Percentiles rank a stretch among this genome's conserved stretches.
Evolutionary conservation across 768 basidiomycete species (phyloP).

Genomic region (Podaxis sp.): DNA sequence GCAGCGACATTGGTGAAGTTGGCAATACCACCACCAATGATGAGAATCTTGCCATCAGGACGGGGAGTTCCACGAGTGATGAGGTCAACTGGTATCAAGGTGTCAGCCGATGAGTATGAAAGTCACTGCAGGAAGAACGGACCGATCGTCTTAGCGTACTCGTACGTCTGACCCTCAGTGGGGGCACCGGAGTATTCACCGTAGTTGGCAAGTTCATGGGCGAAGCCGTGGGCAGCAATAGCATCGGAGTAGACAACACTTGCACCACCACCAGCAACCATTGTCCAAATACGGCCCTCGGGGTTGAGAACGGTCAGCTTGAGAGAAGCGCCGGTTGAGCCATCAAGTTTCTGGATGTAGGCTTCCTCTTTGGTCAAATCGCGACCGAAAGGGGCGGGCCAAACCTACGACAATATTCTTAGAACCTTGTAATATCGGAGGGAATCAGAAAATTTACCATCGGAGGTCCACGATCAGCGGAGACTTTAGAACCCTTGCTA

Average conservation of each 20-base stretch:
- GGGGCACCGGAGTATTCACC: constrained; percentile 99
- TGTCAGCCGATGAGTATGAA: constrained; percentile 7
- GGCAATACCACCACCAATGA: constrained; percentile 99
- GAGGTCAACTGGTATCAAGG: constrained; percentile 64
- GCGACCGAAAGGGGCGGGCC: constrained; percentile 95
- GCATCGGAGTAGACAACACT: constrained; percentile 71
- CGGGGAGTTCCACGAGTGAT: constrained; percentile 87
- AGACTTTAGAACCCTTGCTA: constrained; percentile 49
- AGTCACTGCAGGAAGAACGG: constrained; percentile 27
- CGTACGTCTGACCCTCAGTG: constrained; percentile 97
- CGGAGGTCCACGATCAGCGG: constrained; percentile 93
- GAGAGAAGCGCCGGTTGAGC: constrained; percentile 94
- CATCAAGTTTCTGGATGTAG: constrained; percentile 98
- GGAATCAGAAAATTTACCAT: constrained; percentile 57
- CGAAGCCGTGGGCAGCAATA: constrained; percentile 90
- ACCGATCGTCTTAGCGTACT: constrained; percentile 99
- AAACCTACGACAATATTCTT: constrained; percentile 42
- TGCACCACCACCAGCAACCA: constrained; percentile 97
- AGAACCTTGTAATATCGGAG: background rate
- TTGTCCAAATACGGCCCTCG: constrained; percentile 97
- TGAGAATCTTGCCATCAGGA: constrained; percentile 93
- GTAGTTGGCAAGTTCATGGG: constrained; percentile 98
- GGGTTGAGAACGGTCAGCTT: constrained; percentile 96
- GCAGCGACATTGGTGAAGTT: constrained; percentile 99
- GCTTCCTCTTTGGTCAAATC: constrained; percentile 98